Conservation (phyloP, 208 protist species). For the Trypanosoma platydactyli region DNA sequence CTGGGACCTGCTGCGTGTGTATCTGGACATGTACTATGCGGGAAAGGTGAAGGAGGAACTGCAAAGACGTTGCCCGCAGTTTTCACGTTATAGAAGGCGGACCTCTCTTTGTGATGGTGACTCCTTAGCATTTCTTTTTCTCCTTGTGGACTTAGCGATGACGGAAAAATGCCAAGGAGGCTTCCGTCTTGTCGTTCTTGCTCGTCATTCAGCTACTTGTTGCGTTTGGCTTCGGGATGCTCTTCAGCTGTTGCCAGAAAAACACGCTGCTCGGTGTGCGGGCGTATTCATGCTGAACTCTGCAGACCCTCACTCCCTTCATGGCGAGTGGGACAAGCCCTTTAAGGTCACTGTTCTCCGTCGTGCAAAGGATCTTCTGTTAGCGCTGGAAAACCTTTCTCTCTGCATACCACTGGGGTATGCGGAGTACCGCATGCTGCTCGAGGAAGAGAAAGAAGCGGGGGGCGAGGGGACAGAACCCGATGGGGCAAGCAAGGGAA, state of each 20-base stretch:
- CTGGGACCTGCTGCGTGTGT: conserved; percentile 40
- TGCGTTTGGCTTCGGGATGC: conserved; percentile 18
- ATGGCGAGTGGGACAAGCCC: background rate
- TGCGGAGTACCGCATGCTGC: conserved; percentile 27
- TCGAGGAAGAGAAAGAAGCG: conserved; percentile 4
- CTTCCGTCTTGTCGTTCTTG: conserved; percentile 45
- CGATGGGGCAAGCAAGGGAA: background rate
- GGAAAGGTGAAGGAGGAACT: conserved; percentile 1
- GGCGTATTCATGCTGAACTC: conserved; percentile 25
- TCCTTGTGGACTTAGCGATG: conserved; percentile 37
- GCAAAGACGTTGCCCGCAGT: conserved; percentile 22
- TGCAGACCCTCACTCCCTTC: conserved; percentile 1
- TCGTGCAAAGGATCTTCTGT: conserved; percentile 21
- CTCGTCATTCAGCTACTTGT: conserved; percentile 21
- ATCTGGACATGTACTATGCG: conserved; percentile 31
- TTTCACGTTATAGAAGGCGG: conserved; percentile 20
- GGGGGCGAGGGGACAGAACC: background rate
- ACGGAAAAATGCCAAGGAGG: conserved; percentile 28
- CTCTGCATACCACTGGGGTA: conserved; percentile 28
- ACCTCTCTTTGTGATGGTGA: conserved; percentile 22
- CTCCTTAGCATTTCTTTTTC: conserved; percentile 36
- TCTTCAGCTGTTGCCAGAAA: conserved; percentile 21
- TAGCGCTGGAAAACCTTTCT: conserved; percentile 16
- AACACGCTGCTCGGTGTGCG: conserved; percentile 17
- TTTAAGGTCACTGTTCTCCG: conserved; percentile 7